Base-by-base conservation (phyloP, 1,284 basidiomycete species). In the Clitocybe nebularis region DNA sequence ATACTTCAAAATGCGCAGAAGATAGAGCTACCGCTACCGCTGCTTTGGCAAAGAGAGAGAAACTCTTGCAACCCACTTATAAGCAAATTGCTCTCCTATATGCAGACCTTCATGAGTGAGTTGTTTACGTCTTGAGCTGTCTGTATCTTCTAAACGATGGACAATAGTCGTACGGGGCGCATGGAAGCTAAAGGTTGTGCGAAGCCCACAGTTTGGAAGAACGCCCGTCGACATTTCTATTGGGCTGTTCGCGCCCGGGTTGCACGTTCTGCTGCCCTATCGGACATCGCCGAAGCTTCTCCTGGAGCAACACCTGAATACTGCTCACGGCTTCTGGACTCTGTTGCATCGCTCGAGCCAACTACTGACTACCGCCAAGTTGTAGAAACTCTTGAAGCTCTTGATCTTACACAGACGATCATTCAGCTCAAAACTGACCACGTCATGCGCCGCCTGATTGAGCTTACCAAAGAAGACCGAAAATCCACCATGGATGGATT, bases 101-200 rank as follows among this genome's bases (percentile, higher is more conserved):
- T 60, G 95, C 94, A 36, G 96, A 99, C 67, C 83, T 97, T 51
- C 96, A 97, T 63, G 91, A 93, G 89, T 91, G 61, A 61, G 87
- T 72, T 14, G 35, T 33, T 25, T 30, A 39, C 10, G 28, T 32
- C n/a, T 1, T 38, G 20, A 19, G 9, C 19, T 11, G 19, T 26
- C 39, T 32, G 7, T 10, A 17, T 29, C 36, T 46, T 28, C 46
- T 58, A 36, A 52, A 50, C 40, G 17, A 42, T 37, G 48, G 50
- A 49, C 47, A 49, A 3, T 24, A 95, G 94, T 68, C 89, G 93
- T 44, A 79, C 85, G 33, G 94, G 93, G 46, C 90, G 95, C 47
- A 98, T 99, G 95, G 90, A 96, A 68, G 94, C 94, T 20, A 98
- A 98, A 69, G 94, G 93, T 13, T 96, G 88, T 60, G 93, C 87